Evolutionary conservation across 2,329 filamentous ascomycete species (phyloP).

Genomic region (Knoxdaviesia capensis): DNA sequence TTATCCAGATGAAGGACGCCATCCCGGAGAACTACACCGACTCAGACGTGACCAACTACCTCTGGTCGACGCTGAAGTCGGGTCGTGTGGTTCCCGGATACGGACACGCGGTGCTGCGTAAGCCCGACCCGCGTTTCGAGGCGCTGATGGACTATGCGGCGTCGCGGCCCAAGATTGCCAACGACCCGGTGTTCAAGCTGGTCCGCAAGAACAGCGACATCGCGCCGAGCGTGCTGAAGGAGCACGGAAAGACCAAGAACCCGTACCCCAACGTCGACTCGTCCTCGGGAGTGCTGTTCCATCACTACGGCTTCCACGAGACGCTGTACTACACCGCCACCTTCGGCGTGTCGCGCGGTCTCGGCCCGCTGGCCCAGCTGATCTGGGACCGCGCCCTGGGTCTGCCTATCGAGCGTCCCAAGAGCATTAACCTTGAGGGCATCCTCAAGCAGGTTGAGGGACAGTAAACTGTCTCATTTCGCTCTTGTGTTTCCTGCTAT

Average conservation of each 20-base stretch:
- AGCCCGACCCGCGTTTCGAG: conserved; percentile 91
- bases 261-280: conserved; percentile 95
- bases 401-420: conserved; percentile 88
- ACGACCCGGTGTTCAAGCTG: conserved; percentile 80
- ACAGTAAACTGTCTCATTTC: conserved; percentile 10
- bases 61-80: conserved; percentile 84
- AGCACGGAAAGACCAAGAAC: conserved; percentile 98
- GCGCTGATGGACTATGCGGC: conserved; percentile 91
- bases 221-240: conserved; percentile 71
- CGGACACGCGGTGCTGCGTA: conserved; percentile 86
- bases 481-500: too few relatives aligned
- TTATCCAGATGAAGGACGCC: conserved; percentile 80
- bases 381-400: conserved; percentile 92
- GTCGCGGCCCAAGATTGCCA: conserved; percentile 63
- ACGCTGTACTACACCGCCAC: conserved; percentile 81
- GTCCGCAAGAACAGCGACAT: conserved; percentile 87
- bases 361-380: conserved; percentile 82
- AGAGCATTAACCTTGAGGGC: conserved; percentile 88
- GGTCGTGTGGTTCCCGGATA: conserved; percentile 90
- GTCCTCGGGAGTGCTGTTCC: conserved; percentile 82
- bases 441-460: conserved; percentile 48
- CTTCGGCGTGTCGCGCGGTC: conserved; percentile 46
- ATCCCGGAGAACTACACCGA: conserved; percentile 65
- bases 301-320: conserved; percentile 95
- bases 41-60: conserved; percentile 67